Evolutionary conservation across 2,329 filamentous ascomycete genomes (phyloP), one percentile per base, ranked within the genome.

Genomic region (Fusarium lyarnte): DNA sequence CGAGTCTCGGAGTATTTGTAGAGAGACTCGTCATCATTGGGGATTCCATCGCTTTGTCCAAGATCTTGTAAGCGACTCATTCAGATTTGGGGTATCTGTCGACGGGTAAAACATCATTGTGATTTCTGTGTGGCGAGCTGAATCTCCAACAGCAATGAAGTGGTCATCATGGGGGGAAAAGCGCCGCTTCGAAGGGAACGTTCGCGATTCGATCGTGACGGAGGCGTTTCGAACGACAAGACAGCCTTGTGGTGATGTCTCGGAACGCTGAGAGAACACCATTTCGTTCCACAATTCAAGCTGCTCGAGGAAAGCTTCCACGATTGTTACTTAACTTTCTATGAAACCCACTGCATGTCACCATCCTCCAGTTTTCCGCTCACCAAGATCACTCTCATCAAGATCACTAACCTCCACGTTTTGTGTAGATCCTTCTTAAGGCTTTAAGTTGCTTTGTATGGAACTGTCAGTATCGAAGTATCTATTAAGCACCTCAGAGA

Each of bases 381-480:
- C 16, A 13, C n/a, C 46, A 17, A 23, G 7, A 47, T 35, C 12
- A 33, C n/a, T 19, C n/a, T 6, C n/a, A 25, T 11, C n/a, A 51
- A 19, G 46, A 17, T 16, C n/a, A 25, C 11, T 23, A 2, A 19
- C 29, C 4, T 35, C n/a, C 46, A 35, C 8, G 12, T 9, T 7
- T 25, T 9, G 3, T 27, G 3, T 5, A 31, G 29, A 21, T 47
- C 14, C 14, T 47, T 17, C 10, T 23, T n/a, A 10, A 17, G 14
- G 7, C 7, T 12, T 23, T 0, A 14, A 8, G 21, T 8, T 12
- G 11, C 10, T 5, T 47, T 17, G 0, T 27, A 19, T 23, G 16
- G 16, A 9, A 9, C 21, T 33, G 5, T 2, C 46, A 49, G 29
- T 10, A 13, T 49, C 4, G 8, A 49, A 21, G 16, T 49, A 33